Evolutionary conservation across 1,284 basidiomycete genomes (phyloP), one percentile per base, ranked within the genome.

Genomic region (Heterobasidion occidentale): DNA sequence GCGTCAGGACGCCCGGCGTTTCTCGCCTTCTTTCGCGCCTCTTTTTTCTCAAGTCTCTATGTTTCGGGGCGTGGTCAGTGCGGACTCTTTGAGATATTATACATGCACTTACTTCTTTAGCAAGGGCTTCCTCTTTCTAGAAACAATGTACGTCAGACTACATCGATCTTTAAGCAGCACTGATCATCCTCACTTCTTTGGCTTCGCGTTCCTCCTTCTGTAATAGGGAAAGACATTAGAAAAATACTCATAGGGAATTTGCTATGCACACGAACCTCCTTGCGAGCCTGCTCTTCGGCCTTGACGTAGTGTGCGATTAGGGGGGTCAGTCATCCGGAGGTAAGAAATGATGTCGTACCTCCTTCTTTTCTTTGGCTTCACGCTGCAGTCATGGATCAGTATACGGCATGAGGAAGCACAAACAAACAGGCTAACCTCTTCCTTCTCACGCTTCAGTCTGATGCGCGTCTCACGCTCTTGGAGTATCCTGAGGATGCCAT

Each of bases 361-460:
- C 86, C 62, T 84, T 81, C 71, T 84, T 85, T 67, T 88, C 87
- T 66, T 84, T 83, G 20, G 84, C 86, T 65, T 89, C 86, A 53
- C 81, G 83, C 86, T 88, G 65, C 46, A 51, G 56, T 54, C 59
- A 63, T 58, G 62, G 46, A 53, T 68, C 58, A 63, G 60, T 35
- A 45, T 50, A 42, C 9, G 46, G 14, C 52, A 56, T 57, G 51
- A 51, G 56, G 52, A 58, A 57, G 60, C 63, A 74, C 19, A 36
- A 20, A 19, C 45, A 48, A 2, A 35, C 54, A 27, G 33, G 63
- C 71, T 50, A 58, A 80, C 88, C 80, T 90, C 89, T 51, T 86
- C 90, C 66, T 91, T 92, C 72, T 92, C 88, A 65, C 83, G 86
- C 80, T 90, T 89, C 54, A 91, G 73, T 68, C 86, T 89, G 65